Conservation (phyloP, 2,329 filamentous ascomycete genomes). For the Hymenoscyphus albidus region DNA sequence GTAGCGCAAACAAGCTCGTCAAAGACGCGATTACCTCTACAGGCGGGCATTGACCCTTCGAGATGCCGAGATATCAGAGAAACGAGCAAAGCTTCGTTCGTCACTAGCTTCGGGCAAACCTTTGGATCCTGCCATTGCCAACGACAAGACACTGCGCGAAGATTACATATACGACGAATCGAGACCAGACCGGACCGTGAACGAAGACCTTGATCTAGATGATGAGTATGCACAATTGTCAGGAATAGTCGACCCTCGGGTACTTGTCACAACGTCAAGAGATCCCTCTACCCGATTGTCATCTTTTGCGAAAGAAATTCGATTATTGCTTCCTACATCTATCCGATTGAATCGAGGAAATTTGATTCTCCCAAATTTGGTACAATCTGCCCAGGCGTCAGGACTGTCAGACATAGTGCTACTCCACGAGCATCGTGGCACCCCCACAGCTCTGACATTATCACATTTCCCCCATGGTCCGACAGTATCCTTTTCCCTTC, state of each 20-base stretch:
- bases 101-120: slow-evolving; percentile 88
- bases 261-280: slow-evolving; percentile 86
- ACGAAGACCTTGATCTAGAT: slow-evolving; percentile 72
- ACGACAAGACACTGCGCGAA: slow-evolving; percentile 77
- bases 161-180: slow-evolving; percentile 96
- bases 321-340: slow-evolving; percentile 75
- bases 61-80: slow-evolving; percentile 90
- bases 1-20: slow-evolving; percentile 68
- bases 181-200: slow-evolving; percentile 58
- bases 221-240: slow-evolving; percentile 89
- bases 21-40: slow-evolving; percentile 86
- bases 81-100: slow-evolving; percentile 79
- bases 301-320: slow-evolving; percentile 91
- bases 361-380: slow-evolving; percentile 78
- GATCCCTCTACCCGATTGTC: slow-evolving; percentile 79
- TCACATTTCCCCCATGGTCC: slow-evolving; percentile 87
- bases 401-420: slow-evolving; percentile 82
- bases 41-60: slow-evolving; percentile 80
- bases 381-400: slow-evolving; percentile 73
- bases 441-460: slow-evolving; percentile 82
- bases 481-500: slow-evolving; percentile 80
- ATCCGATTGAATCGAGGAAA: slow-evolving; percentile 92
- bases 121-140: slow-evolving; percentile 74
- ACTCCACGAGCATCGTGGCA: slow-evolving; percentile 88
- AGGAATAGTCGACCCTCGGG: slow-evolving; percentile 84